Base-by-base conservation (phyloP, 2,329 filamentous ascomycete genomes). In the Xylaria sp. region DNA sequence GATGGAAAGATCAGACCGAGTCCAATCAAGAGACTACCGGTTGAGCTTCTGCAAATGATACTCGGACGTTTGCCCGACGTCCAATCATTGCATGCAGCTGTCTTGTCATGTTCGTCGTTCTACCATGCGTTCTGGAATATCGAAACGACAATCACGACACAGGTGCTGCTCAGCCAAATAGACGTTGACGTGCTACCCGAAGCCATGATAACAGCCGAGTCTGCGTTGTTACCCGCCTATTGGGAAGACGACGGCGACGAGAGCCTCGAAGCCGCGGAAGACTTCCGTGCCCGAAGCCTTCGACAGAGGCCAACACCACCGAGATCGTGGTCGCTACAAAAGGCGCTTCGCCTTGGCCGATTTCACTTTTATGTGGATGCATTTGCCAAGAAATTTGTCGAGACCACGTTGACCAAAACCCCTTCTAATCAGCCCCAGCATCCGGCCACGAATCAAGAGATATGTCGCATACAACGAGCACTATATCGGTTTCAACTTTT, bases 91-190 rank as follows among this genome's bases (percentile, higher is more conserved):
- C 13, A 33, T 51, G 9, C 59, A 26, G 61, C 60, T 7, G 56
- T 31, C 38, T 48, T 65, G 31, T 68, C 65, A 5, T 70, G 65
- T 10, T 36, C 65, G 15, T 11, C 61, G 7, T 62, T 68, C 40
- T 70, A 68, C 42, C 6, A 1, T 20, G 40, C 56, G 11, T 67
- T 69, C 57, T 13, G n/a, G 11, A 5, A 17, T 3, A 40, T 26
- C 6, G 59, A 67, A 31, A 36, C 11, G 11, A 26, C 59, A 40
- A 58, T 67, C 13, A 49, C 40, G 9, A 31, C 23, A 7, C 11
- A 33, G 10, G 65, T 67, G n/a, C 49, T 69, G 31, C 59, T 65
- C 20, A 64, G 58, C 56, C 54, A 67, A 40, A 20, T 67, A n/a
- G 65, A 61, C 40, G 40, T 36, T 13, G 26, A 13, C 20, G 67